These are phyloP conservation scores for Huntiella decipiens DNA, from an alignment of 2,329 filamentous ascomycete species.

Conservation along the genomic window DNA sequence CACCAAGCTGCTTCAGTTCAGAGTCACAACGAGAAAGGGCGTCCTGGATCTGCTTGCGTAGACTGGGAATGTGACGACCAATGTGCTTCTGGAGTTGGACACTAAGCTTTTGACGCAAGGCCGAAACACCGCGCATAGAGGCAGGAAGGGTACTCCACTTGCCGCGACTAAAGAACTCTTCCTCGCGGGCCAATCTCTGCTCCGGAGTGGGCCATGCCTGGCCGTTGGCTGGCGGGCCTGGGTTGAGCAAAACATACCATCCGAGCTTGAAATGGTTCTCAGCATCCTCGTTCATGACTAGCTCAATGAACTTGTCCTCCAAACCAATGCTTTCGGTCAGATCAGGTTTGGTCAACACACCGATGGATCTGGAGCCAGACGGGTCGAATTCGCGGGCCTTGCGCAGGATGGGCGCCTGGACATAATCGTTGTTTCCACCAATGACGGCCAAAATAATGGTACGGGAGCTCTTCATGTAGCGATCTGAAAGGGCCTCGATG, in stretches of 20 bases:
- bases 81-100: slow-evolving; percentile 32
- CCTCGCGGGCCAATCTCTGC: slow-evolving; percentile 24
- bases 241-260: slow-evolving; percentile 33
- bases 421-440: slow-evolving; percentile 35
- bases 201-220: slow-evolving; percentile 25
- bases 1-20: slow-evolving; percentile 30
- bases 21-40: slow-evolving; percentile 29
- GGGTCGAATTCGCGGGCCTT: slow-evolving; percentile 33
- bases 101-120: slow-evolving; percentile 30
- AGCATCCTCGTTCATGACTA: slow-evolving; percentile 30
- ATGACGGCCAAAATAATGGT: slow-evolving; percentile 38
- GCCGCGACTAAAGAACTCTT: slow-evolving; percentile 29
- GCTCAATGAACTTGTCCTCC: slow-evolving; percentile 34
- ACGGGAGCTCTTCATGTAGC: slow-evolving; percentile 35
- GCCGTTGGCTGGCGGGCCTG: slow-evolving; percentile 23
- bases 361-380: slow-evolving; percentile 28
- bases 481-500: slow-evolving; percentile 31
- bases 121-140: slow-evolving; percentile 27
- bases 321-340: slow-evolving; percentile 33
- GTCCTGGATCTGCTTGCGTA: slow-evolving; percentile 31
- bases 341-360: slow-evolving; percentile 33
- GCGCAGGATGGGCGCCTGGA: slow-evolving; percentile 31
- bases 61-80: slow-evolving; percentile 30
- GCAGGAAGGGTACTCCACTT: slow-evolving; percentile 30
- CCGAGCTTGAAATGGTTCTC: slow-evolving; percentile 32